Percentiles rank a stretch among this genome's conserved stretches.
Evolutionary conservation across 2,329 filamentous ascomycete genomes (phyloP).

Genomic region (Trichophyton benhamiae): DNA sequence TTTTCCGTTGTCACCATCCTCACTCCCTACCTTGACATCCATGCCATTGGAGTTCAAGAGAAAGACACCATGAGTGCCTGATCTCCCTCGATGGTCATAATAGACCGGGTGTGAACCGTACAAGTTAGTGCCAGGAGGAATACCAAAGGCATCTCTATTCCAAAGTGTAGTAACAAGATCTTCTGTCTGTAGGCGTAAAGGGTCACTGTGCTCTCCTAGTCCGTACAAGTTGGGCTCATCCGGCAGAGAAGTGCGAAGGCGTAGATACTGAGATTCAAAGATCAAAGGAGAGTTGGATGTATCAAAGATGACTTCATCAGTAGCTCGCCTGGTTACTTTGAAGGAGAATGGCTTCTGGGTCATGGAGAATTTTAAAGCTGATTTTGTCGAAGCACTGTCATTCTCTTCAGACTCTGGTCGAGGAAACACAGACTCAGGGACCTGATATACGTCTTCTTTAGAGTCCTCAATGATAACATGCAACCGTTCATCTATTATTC

Average conservation of each 20-base stretch:
- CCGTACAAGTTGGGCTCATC: conserved; percentile 57
- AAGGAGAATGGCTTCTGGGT: conserved; percentile 50
- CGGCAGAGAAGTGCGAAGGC: conserved; percentile 54
- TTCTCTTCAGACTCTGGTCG: conserved; percentile 35
- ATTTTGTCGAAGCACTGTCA: conserved; percentile 20
- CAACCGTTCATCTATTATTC: conserved; percentile 40
- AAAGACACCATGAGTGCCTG: conserved; percentile 50
- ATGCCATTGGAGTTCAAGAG: conserved; percentile 56
- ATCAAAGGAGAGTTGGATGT: conserved; percentile 51
- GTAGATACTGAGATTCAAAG: conserved; percentile 63
- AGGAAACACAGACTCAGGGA: conserved; percentile 52
- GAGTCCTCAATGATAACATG: conserved; percentile 58
- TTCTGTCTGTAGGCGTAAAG: conserved; percentile 50
- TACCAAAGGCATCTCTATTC: conserved; percentile 48
- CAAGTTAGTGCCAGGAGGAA: conserved; percentile 48
- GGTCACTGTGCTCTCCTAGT: conserved; percentile 58
- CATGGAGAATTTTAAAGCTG: conserved; percentile 42
- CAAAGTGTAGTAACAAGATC: conserved; percentile 54
- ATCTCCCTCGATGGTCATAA: conserved; percentile 47
- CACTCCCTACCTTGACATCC: conserved; percentile 48
- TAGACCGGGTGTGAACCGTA: conserved; percentile 60
- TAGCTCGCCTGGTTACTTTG: conserved; percentile 31
- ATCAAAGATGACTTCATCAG: conserved; percentile 42
- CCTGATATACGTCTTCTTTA: conserved; percentile 51
- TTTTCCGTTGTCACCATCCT: conserved; percentile 38